A percentile compares a stretch with the other conserved stretches of the same genome.
Evolutionary conservation across 768 basidiomycete species (phyloP).

Genomic region (Strobilomyces dryophilus): DNA sequence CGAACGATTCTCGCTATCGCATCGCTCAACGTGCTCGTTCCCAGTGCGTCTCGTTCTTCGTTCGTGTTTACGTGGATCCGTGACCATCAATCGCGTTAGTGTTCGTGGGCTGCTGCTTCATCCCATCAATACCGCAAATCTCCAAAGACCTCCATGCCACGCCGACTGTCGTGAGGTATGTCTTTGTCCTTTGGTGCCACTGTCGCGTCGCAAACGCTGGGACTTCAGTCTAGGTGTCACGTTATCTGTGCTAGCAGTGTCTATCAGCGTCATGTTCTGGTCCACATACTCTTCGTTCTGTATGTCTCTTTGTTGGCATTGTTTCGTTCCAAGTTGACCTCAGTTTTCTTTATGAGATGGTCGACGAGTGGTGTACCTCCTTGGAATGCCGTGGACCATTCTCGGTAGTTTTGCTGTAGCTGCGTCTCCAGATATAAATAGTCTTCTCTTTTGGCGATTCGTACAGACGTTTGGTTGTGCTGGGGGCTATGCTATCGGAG

Average conservation of each 20-base stretch:
- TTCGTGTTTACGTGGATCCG: background rate
- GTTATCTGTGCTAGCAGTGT: constrained; percentile 42
- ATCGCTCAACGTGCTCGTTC: constrained; percentile 57
- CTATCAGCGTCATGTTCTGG: constrained; percentile 48
- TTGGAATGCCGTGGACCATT: constrained; percentile 53
- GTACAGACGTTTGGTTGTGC: constrained; percentile 65
- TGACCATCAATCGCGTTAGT: constrained; percentile 35
- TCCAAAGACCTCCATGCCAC: constrained; percentile 60
- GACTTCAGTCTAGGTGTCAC: constrained; percentile 45
- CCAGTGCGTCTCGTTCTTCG: constrained; percentile 39
- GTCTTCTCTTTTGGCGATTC: constrained; percentile 57
- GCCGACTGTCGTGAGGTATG: constrained; percentile 52
- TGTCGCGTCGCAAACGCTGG: background rate
- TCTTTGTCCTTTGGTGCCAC: background rate
- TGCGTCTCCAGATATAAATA: constrained; percentile 36
- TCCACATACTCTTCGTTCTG: constrained; percentile 51
- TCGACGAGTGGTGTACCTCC: constrained; percentile 57
- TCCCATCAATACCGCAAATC: constrained; percentile 73
- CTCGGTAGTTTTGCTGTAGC: constrained; percentile 62
- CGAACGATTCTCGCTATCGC: constrained; percentile 53
- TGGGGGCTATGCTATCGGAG: constrained; percentile 51
- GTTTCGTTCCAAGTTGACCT: background rate
- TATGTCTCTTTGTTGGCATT: constrained; percentile 19
- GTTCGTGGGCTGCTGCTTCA: constrained; percentile 64
- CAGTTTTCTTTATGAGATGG: constrained; percentile 47